phyloP scores from a whole-genome alignment of 257 asterid species.

The Cordia subcordata region DNA sequence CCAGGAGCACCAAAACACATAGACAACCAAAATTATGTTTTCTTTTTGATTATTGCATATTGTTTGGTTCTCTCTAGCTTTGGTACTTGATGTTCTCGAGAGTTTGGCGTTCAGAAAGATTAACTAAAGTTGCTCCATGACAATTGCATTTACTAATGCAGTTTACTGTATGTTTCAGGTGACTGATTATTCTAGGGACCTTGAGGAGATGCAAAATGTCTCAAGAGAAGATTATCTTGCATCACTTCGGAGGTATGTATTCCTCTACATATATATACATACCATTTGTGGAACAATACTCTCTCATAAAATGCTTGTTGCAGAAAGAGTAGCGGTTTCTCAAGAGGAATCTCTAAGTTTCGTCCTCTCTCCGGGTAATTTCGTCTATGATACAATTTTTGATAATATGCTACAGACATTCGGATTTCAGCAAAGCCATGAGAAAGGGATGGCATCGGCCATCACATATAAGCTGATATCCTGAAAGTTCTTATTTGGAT shows the following conservation, averaged over 20 bases:
- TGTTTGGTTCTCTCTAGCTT: conserved; percentile 1
- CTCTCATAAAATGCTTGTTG: conserved; percentile 26
- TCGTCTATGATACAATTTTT: conserved; percentile 6
- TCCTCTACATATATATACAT: background rate
- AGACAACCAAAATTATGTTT: no score
- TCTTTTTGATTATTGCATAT: no score
- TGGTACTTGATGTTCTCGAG: background rate
- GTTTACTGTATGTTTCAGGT: conserved; percentile 40
- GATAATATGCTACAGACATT: background rate
- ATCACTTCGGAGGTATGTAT: conserved; percentile 76
- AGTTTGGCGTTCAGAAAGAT: background rate
- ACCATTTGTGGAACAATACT: conserved; percentile 2
- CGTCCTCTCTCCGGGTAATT: conserved; percentile 91
- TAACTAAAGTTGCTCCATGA: background rate
- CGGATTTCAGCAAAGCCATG: conserved; percentile 4
- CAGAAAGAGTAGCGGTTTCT: conserved; percentile 99
- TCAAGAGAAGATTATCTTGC: conserved; percentile 97
- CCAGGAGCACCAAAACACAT: no score
- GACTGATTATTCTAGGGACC: conserved; percentile 90
- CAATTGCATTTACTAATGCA: background rate
- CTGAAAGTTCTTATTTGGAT: conserved; percentile 6
- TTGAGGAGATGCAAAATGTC: conserved; percentile 95
- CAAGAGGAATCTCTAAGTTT: conserved; percentile 88
- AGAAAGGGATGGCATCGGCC: background rate
- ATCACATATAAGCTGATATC: background rate